A percentile compares a stretch with the other conserved stretches of the same genome.
These are phyloP conservation scores for Metarhizium rileyi DNA, from an alignment of 2,329 filamentous ascomycete species.

Conservation along the genomic window DNA sequence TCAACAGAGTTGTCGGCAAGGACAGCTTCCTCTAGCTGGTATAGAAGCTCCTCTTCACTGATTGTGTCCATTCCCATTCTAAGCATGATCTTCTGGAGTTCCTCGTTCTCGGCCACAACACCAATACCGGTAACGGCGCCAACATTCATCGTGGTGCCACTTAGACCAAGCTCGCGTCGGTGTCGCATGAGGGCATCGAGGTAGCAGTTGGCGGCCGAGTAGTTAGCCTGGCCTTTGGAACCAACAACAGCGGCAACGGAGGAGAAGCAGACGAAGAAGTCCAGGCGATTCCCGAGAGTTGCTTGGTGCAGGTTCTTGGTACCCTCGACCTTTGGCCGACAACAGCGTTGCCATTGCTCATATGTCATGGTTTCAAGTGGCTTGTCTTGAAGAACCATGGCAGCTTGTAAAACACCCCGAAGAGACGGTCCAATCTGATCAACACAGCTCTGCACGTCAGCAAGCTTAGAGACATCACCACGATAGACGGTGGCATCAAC, in stretches of 20 bases:
- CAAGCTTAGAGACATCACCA: constrained; percentile 19
- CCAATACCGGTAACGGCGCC: constrained; percentile 18
- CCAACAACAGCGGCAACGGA: constrained; percentile 21
- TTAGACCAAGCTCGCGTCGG: constrained; percentile 18
- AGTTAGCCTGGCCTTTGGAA: constrained; percentile 22
- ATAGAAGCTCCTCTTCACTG: constrained; percentile 15
- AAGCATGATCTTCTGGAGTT: constrained; percentile 8
- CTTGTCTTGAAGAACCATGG: constrained; percentile 24
- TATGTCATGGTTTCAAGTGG: constrained; percentile 16
- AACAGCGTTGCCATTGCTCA: constrained; percentile 14
- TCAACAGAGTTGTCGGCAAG: constrained; percentile 7
- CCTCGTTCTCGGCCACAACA: constrained; percentile 8
- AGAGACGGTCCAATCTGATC: constrained; percentile 12
- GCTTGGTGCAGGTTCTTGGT: constrained; percentile 23
- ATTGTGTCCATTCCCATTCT: constrained; percentile 11
- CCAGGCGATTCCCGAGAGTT: constrained; percentile 10
- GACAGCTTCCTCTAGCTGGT: constrained; percentile 14
- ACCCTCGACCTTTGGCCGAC: constrained; percentile 23
- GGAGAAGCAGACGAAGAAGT: constrained; percentile 22
- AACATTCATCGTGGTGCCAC: constrained; percentile 25
- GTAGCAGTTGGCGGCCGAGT: constrained; percentile 26
- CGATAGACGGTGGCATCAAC: constrained; percentile 13
- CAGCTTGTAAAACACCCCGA: constrained; percentile 28
- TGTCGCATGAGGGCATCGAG: constrained; percentile 22
- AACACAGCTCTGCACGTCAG: background rate